Base-by-base conservation (phyloP, 2,329 filamentous ascomycete species). In the Cercospora sesami region DNA sequence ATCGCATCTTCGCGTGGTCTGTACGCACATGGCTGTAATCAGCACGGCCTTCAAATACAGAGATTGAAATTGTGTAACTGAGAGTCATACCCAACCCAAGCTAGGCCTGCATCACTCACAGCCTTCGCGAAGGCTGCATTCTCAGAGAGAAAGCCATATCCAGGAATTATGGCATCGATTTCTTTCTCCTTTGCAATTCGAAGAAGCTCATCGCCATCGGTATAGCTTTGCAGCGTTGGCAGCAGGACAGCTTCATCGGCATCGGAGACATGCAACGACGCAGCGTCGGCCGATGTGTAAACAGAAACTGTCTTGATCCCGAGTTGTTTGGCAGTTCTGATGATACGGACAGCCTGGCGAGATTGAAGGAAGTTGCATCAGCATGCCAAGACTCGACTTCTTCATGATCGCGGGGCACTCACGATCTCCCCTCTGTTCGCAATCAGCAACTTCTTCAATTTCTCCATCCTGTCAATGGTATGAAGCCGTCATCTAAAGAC, bases 61-160 rank as follows among this genome's bases (percentile, higher is more conserved):
- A 10, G 10, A 16, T 4, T 16, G 4, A 55, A 28, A 55, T 10
- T 6, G 53, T 16, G 23, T 5, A n/a, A 12, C 62, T 89, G 88
- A 26, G 77, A 75, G 12, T 82, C 78, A 1, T 89, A 89, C 0
- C 89, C 89, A 14, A 87, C 82, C 80, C 86, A 91, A 1, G 81
- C 79, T 68, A 91, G 80, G 0, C 87, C 89, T 1, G 84, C 84
- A 8, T 82, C 79, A 23, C 80, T 76, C 0, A 89, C 84, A 0
- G 80, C 78, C 23, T 80, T 75, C 0, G 89, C 88, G 74, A 91
- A 90, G 4, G 85, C 81, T 4, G 86, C 83, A 73, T 90, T 89
- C 67, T 91, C 89, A 0, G 85, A 86, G 1, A 91, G 77, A 68
- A 90, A 90, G 0, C 89, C 89, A 78, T 91, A 91, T 1, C 89